Conservation (phyloP, 352 stramenopile species). For the Phytophthora citrophthora region DNA sequence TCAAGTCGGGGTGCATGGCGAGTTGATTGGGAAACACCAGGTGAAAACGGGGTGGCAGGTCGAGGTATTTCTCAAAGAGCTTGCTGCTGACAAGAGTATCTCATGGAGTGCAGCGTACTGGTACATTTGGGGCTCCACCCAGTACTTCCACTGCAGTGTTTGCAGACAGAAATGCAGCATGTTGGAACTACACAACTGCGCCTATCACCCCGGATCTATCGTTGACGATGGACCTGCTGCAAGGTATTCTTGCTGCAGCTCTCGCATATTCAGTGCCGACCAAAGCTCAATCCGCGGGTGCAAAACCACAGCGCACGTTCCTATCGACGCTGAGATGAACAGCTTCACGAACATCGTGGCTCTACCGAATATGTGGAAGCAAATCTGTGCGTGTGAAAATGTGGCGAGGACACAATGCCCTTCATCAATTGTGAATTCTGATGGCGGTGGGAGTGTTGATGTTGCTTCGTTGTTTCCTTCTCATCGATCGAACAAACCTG, state of each 20-base stretch:
- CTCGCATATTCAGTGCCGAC: conserved; percentile 52
- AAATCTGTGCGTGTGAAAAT: conserved; percentile 32
- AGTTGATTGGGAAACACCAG: conserved; percentile 56
- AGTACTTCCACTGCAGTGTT: conserved; percentile 55
- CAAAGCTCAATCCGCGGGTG: conserved; percentile 54
- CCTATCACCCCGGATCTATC: conserved; percentile 55
- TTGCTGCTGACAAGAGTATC: conserved; percentile 47
- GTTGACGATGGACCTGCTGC: conserved; percentile 41
- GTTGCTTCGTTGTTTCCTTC: conserved; percentile 28
- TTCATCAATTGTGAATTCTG: conserved; percentile 9
- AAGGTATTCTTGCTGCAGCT: conserved; percentile 62
- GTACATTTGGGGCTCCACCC: conserved; percentile 78
- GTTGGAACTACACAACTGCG: conserved; percentile 49
- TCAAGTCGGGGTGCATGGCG: conserved; percentile 50
- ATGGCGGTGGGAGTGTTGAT: conserved; percentile 25
- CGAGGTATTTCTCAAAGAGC: conserved; percentile 48
- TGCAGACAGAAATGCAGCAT: conserved; percentile 54
- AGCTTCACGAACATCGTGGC: conserved; percentile 28
- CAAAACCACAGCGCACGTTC: conserved; percentile 45
- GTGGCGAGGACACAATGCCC: conserved; percentile 25
- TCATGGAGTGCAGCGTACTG: conserved; percentile 81
- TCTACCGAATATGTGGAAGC: conserved; percentile 49
- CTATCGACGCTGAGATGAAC: conserved; percentile 16
- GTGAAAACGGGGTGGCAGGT: conserved; percentile 50
- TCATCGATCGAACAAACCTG: conserved; percentile 16